Percentiles rank a stretch among this genome's conserved stretches.
Conservation (phyloP, 148 eudicot genomes). For the Persicaria tinctoria region DNA sequence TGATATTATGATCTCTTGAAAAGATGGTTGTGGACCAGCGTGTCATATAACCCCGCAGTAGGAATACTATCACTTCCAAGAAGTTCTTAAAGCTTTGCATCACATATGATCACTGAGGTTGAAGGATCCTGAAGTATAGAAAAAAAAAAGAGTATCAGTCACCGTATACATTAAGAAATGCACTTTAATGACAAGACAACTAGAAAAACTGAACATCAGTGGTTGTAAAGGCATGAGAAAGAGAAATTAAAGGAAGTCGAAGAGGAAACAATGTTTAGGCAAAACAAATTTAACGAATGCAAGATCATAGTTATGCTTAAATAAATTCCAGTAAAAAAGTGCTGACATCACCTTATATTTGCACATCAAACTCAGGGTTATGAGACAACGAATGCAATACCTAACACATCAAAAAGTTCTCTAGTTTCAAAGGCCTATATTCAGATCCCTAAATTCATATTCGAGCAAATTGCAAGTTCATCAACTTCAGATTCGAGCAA, state of each 20-base stretch:
- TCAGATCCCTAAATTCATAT: too few relatives aligned
- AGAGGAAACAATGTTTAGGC: background rate
- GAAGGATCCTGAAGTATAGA: slow-evolving; percentile 41
- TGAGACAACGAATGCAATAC: too few relatives aligned
- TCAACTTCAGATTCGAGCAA: too few relatives aligned
- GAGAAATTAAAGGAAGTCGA: background rate
- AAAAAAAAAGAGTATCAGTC: background rate
- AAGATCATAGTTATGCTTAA: too few relatives aligned
- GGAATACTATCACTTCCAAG: slow-evolving; percentile 67
- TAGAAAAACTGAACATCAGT: background rate
- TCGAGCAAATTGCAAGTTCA: too few relatives aligned
- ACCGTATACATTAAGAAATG: background rate
- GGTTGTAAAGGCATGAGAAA: background rate
- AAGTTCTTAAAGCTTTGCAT: slow-evolving; percentile 67
- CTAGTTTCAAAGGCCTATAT: too few relatives aligned
- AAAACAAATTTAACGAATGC: too few relatives aligned
- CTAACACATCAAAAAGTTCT: too few relatives aligned
- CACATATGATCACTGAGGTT: slow-evolving; percentile 54
- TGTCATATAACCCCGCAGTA: slow-evolving; percentile 48
- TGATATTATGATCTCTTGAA: slow-evolving; percentile 47
- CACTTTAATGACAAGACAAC: background rate
- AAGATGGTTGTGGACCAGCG: slow-evolving; percentile 60
- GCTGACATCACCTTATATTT: too few relatives aligned
- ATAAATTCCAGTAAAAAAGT: too few relatives aligned
- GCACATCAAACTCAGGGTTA: too few relatives aligned